A percentile compares a stretch with the other conserved stretches of the same genome.
These are phyloP conservation scores for Penicillium decumbens DNA, from an alignment of 2,329 filamentous ascomycete genomes.

Conservation along the genomic window DNA sequence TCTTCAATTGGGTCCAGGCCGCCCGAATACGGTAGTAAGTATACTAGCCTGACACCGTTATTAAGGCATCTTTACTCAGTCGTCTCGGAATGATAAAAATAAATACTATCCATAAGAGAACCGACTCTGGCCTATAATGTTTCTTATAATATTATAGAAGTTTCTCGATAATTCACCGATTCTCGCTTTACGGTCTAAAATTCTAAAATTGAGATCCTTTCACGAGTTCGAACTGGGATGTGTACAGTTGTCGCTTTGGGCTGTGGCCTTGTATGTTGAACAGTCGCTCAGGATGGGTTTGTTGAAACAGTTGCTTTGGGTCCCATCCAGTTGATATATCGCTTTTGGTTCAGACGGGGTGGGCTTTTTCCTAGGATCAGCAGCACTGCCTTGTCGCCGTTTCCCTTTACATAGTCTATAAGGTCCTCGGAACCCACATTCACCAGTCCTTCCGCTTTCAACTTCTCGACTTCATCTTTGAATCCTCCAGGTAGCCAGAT, in stretches of 20 bases:
- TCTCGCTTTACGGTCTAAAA: neutral
- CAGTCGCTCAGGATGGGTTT: neutral
- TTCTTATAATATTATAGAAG: too few relatives aligned
- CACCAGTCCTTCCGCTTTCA: slow-evolving; percentile 33
- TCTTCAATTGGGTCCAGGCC: too few relatives aligned
- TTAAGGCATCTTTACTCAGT: too few relatives aligned
- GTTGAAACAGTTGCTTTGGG: neutral
- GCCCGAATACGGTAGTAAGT: too few relatives aligned
- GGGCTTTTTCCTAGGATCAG: slow-evolving; percentile 25
- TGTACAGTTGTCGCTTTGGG: neutral
- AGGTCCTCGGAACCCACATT: slow-evolving; percentile 29
- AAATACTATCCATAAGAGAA: too few relatives aligned
- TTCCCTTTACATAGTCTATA: slow-evolving; percentile 29
- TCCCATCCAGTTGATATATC: neutral
- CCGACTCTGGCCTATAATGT: too few relatives aligned
- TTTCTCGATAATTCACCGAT: too few relatives aligned
- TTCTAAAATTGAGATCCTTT: neutral
- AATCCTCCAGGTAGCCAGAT: slow-evolving; percentile 51
- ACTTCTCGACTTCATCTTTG: slow-evolving; percentile 42
- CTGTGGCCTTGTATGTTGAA: neutral
- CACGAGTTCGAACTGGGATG: neutral
- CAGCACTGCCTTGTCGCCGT: slow-evolving; percentile 29
- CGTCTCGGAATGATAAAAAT: too few relatives aligned
- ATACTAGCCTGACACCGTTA: too few relatives aligned
- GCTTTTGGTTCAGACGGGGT: slow-evolving; percentile 24